Conservation (phyloP, 2,329 filamentous ascomycete genomes). For the Fusarium longipes region DNA sequence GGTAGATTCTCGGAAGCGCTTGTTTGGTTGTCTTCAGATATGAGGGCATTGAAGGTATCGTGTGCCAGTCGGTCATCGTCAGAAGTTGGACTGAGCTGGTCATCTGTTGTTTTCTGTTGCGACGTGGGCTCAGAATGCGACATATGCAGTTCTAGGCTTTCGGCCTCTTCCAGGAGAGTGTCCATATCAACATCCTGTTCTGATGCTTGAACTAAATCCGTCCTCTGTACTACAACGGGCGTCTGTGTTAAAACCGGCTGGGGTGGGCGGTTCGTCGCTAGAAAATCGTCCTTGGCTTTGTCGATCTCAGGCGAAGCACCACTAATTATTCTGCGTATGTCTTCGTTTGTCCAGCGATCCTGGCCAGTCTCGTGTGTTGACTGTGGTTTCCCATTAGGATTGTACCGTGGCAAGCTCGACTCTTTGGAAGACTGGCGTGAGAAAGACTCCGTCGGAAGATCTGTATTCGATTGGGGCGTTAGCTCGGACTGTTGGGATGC, state of each 20-base stretch:
- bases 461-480: not conserved
- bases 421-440: not conserved
- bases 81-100: not conserved
- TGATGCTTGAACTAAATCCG: not conserved
- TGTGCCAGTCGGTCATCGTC: not conserved
- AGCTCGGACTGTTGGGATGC: not conserved
- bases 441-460: not conserved
- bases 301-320: too few relatives aligned
- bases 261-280: not conserved
- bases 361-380: not conserved
- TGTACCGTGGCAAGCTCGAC: not conserved
- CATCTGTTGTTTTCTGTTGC: too few relatives aligned
- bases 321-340: not conserved
- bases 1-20: not conserved
- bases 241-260: not conserved
- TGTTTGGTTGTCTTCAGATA: not conserved
- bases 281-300: not conserved
- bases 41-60: not conserved
- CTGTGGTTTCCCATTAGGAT: not conserved
- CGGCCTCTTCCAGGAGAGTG: not conserved
- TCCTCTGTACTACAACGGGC: not conserved
- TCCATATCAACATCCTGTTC: not conserved
- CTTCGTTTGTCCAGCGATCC: not conserved
- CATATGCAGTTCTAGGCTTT: constrained; percentile 2
- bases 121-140: constrained; percentile 1